Evolutionary conservation across 2,329 filamentous ascomycete genomes (phyloP), one percentile per base, ranked within the genome.

Genomic region (Aspergillus arachidicola): DNA sequence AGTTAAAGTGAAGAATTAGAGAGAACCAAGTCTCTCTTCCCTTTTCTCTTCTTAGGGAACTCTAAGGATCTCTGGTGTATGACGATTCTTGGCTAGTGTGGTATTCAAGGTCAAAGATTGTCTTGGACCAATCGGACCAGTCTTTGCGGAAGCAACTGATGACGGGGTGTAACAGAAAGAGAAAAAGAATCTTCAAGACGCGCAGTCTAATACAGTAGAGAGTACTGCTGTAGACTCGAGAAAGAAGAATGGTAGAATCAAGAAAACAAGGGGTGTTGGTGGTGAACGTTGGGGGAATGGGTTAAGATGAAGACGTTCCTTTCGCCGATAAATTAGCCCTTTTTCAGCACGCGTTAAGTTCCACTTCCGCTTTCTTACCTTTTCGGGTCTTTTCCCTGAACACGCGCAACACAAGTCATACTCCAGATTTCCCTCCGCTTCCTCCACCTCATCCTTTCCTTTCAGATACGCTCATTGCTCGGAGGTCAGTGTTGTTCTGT

Each of bases 351-450:
- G 60, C 60, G 60, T 62, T 54, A 43, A 43, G 58, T 60, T 60
- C 58, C 60, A 57, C 60, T 58, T 62, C 60, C 60, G 55, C 56
- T 62, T 60, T 51, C 60, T 58, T 57, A 32, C 55, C 32, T 34
- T 46, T 45, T 46, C 30, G 38, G 57, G 28, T n/a, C 26, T 50
- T 59, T 58, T 58, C 41, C 55, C 30, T 48, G n/a, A 41, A 50
- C 55, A 51, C 60, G 60, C 60, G 58, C 60, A 50, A 41, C 30
- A 41, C 32, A 48, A 57, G 23, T 46, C 43, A 45, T 51, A 38
- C 34, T 43, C 50, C 48, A 54, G 50, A 51, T 30, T 41, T 53
- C 23, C 50, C 26, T 26, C 34, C 34, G 30, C 32, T 51, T 41
- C 57, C 34, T 41, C 41, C 38, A 23, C 30, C 0, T 50, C 23